A percentile compares a stretch with the other conserved stretches of the same genome.
Evolutionary conservation across 129 eudicot genomes (phyloP).

Genomic region (Flaveria ramosissima): DNA sequence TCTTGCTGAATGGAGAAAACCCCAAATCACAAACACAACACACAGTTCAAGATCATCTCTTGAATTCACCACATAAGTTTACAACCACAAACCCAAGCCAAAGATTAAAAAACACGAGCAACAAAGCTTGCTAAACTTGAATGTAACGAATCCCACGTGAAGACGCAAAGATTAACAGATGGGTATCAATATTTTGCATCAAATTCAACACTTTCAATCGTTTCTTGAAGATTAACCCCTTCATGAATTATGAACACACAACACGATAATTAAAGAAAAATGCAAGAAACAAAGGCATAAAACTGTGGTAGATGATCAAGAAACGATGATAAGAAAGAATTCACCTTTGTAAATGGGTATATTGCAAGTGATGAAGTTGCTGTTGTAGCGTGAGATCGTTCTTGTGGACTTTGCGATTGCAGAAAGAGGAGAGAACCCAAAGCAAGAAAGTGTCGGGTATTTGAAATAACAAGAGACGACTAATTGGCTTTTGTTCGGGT

Average conservation of each 20-base stretch:
- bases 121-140: slow-evolving; percentile 15
- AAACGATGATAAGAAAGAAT: slow-evolving; percentile 21
- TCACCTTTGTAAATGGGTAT: slow-evolving; percentile 26
- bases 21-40: slow-evolving; percentile 15
- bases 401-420: slow-evolving; percentile 23
- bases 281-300: slow-evolving; percentile 26
- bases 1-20: not conserved
- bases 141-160: slow-evolving; percentile 22
- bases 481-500: not conserved
- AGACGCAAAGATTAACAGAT: slow-evolving; percentile 19
- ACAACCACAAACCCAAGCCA: slow-evolving; percentile 13
- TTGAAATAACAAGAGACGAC: slow-evolving; percentile 1
- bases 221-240: not conserved
- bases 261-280: not conserved
- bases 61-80: slow-evolving; percentile 6
- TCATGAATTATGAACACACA: not conserved
- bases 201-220: slow-evolving; percentile 3
- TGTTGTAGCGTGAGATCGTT: slow-evolving; percentile 23
- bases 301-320: slow-evolving; percentile 24
- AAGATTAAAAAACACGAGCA: not conserved
- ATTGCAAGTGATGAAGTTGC: slow-evolving; percentile 16
- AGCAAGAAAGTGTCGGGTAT: slow-evolving; percentile 10
- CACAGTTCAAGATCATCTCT: slow-evolving; percentile 15
- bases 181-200: slow-evolving; percentile 30
- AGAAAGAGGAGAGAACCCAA: slow-evolving; percentile 16